Evolutionary conservation across 345 rosid genomes (phyloP).

Genomic region (Cardamine chenopodiifolia): DNA sequence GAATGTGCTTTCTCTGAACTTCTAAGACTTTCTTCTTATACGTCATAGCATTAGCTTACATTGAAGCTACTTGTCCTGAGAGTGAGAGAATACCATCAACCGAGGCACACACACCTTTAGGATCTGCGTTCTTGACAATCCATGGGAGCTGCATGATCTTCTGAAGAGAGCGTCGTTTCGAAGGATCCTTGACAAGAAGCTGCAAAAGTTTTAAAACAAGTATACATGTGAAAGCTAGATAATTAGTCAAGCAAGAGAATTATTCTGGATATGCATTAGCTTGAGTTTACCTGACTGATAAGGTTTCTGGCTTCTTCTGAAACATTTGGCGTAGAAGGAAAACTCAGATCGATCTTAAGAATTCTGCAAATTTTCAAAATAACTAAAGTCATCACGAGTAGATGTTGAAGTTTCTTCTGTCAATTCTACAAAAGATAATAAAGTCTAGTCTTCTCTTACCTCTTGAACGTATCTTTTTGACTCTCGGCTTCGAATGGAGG

Average conservation of each 20-base stretch:
- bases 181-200: slow-evolving; percentile 89
- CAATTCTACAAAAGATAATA: not conserved
- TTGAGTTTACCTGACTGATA: slow-evolving; percentile 54
- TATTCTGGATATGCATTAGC: not conserved
- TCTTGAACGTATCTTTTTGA: slow-evolving; percentile 76
- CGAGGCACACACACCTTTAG: slow-evolving; percentile 55
- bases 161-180: slow-evolving; percentile 74
- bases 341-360: slow-evolving; percentile 68
- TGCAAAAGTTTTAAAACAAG: slow-evolving; percentile 44
- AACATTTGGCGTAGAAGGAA: slow-evolving; percentile 64
- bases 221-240: not conserved
- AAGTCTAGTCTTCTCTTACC: slow-evolving; percentile 47
- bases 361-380: slow-evolving; percentile 57
- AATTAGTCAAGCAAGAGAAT: slow-evolving; percentile 25
- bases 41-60: slow-evolving; percentile 7
- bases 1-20: not conserved
- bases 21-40: slow-evolving; percentile 1
- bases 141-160: slow-evolving; percentile 90
- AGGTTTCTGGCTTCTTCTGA: slow-evolving; percentile 78
- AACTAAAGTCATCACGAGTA: not conserved
- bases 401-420: not conserved
- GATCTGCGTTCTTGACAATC: slow-evolving; percentile 81
- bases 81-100: slow-evolving; percentile 15
- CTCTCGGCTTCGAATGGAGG: slow-evolving; percentile 95
- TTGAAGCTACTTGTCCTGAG: slow-evolving; percentile 11